Evolutionary conservation across 2,329 filamentous ascomycete species (phyloP), one percentile per base, ranked within the genome.

Genomic region (Elsinoe fawcettii): DNA sequence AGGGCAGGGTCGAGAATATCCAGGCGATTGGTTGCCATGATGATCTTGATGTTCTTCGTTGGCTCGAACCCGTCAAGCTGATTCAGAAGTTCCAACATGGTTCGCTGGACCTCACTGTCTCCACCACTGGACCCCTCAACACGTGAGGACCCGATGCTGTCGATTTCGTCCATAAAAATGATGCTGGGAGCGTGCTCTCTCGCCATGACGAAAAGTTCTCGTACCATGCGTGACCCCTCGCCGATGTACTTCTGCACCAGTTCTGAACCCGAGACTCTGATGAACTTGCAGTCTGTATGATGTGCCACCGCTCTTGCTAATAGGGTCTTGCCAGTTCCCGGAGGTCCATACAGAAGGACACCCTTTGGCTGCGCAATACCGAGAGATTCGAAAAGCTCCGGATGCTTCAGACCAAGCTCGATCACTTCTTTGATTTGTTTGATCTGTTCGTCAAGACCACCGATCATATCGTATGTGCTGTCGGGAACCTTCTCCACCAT

Each of bases 401-500:
- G 93, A 73, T 99, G 93, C 79, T 97, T 96, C 62, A 99, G 83
- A 63, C 93, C 93, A 44, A 99, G 86, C 78, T 99, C 93, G 72
- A 99, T 97, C 67, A 99, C 93, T 76, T 99, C 93, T 77, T 99
- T 99, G 80, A 99, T 99, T 73, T 99, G 93, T 78, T 99, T 97
- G 78, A 99, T 97, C 72, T 99, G 93, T 73, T 99, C 92, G 71
- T 99, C 93, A 61, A 99, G 78, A 64, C 93, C 93, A 75, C 93
- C 93, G 72, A 99, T 99, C 93, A 99, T 99, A 77, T 99, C 93
- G 79, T 99, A 99, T 71, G 93, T 99, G 77, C 90, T 96, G 79
- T 99, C 93, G 14, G 93, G 93, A 14, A 99, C 93, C 80, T 99
- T 99, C 73, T 99, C 93, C 55, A 99, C 93, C 93, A 99, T 99